phyloP scores from a whole-genome alignment of 2,329 filamentous ascomycete species.

The Diaporthe ampelina region DNA sequence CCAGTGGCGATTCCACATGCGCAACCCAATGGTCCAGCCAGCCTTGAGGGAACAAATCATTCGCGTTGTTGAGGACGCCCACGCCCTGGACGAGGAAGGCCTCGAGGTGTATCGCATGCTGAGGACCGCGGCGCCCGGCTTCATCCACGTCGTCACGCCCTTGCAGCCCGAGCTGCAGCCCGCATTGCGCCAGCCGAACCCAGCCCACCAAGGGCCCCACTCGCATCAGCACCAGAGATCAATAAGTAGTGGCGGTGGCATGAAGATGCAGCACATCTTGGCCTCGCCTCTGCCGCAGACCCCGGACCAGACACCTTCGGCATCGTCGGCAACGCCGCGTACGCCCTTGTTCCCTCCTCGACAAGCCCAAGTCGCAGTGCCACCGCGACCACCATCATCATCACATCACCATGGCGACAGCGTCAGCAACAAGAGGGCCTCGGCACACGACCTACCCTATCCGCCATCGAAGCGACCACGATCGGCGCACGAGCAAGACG shows the following conservation, averaged over 20 bases:
- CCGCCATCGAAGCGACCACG: constrained; percentile 35
- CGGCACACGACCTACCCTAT: constrained; percentile 33
- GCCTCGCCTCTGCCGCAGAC: constrained; percentile 38
- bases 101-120: constrained; percentile 40
- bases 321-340: constrained; percentile 35
- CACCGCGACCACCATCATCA: constrained; percentile 9
- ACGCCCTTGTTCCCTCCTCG: constrained; percentile 35
- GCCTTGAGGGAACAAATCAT: constrained; percentile 32
- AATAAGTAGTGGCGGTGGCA: constrained; percentile 28
- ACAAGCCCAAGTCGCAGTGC: neutral
- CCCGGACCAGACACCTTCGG: constrained; percentile 34
- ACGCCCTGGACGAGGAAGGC: constrained; percentile 40
- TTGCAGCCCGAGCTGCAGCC: constrained; percentile 38
- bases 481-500: constrained; percentile 19
- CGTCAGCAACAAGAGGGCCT: constrained; percentile 30
- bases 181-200: neutral
- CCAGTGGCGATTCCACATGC: constrained; percentile 39
- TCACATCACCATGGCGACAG: constrained; percentile 14
- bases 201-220: neutral
- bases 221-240: constrained; percentile 32
- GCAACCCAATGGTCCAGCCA: constrained; percentile 30
- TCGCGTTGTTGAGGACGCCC: constrained; percentile 35
- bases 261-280: constrained; percentile 35
- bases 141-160: constrained; percentile 38
- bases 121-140: constrained; percentile 35